Evolutionary conservation across 805 yeast species (phyloP), one percentile per base, ranked within the genome.

Genomic region (Yarrowia yakushimensis): DNA sequence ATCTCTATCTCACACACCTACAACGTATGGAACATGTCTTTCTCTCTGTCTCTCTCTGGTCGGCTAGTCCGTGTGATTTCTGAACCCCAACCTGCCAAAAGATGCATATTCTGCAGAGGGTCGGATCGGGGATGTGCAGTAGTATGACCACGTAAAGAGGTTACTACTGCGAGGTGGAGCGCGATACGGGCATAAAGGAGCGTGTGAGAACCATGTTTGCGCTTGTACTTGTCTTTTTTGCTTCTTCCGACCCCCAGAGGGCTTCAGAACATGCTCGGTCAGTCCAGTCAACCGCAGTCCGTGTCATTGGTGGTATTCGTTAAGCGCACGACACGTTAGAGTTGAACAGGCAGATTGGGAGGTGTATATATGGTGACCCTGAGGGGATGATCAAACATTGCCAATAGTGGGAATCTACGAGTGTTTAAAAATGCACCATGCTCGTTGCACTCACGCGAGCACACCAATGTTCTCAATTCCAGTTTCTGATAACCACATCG

Each of bases 51-150:
- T 20, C 10, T 22, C 27, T 39, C 34, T 13, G 12, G 7, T 46
- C 30, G 52, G 18, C 34, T 27, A 22, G 52, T 28, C 41, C 33
- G 25, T 20, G 36, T 45, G 52, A 36, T 45, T 45, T 20, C 55
- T 31, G 20, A 31, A 48, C 31, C 39, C 55, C 55, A 31, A 48
- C 39, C 55, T 36, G 43, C 33, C 59, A 34, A 52, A 48, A 36
- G 59, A 23, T 52, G 59, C 59, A 52, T 17, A 10, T 33, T 33
- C 57, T 48, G 57, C 57, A 48, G 33, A 52, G 59, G 42, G 59
- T 48, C 55, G 55, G 55, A 48, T 48, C 55, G 55, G 37, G 55
- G 55, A 48, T 48, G 55, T 48, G 39, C 39, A 48, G 55, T 48
- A 45, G 52, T 13, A 25, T 4, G 18, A 23, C 27, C 30, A 23